These are phyloP conservation scores for Taiozyma sp. DNA, from an alignment of 1,139 yeast genomes.

Conservation along the genomic window DNA sequence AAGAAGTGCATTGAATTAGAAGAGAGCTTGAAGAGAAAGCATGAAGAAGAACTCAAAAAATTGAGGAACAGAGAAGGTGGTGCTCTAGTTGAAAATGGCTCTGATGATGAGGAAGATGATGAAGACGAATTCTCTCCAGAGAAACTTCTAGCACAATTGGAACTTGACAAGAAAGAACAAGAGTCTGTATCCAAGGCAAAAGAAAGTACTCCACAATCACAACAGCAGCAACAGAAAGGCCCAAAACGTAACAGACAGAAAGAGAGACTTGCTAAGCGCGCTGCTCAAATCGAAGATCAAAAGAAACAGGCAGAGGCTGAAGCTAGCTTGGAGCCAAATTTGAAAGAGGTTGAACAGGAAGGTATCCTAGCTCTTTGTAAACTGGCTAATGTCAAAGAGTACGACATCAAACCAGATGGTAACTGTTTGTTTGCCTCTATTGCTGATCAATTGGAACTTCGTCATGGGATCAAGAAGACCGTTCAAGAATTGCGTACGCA, in stretches of 20 bases:
- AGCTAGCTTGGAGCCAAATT: conserved; percentile 61
- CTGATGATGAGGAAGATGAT: conserved; percentile 28
- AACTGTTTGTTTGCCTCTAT: conserved; percentile 89
- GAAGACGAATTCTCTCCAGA: conserved; percentile 60
- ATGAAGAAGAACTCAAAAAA: conserved; percentile 42
- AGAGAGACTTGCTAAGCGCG: conserved; percentile 75
- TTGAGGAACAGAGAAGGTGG: neutral
- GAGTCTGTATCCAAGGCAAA: conserved; percentile 13
- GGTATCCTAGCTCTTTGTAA: conserved; percentile 52
- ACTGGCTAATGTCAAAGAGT: conserved; percentile 43
- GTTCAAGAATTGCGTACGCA: conserved; percentile 52
- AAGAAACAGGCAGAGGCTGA: conserved; percentile 69
- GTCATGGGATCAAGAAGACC: conserved; percentile 40
- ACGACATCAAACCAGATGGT: conserved; percentile 86
- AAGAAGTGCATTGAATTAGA: conserved; percentile 59
- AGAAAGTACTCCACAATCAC: conserved; percentile 4
- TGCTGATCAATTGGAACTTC: conserved; percentile 61
- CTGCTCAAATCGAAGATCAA: conserved; percentile 52
- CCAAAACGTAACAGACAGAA: conserved; percentile 68
- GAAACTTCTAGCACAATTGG: conserved; percentile 52
- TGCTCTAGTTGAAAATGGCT: conserved; percentile 6
- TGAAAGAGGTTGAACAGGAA: conserved; percentile 65
- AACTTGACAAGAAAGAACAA: conserved; percentile 28
- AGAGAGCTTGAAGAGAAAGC: conserved; percentile 46
- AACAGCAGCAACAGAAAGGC: conserved; percentile 12